Base-by-base conservation (phyloP, 2,329 filamentous ascomycete genomes). In the Madurella mycetomatis region DNA sequence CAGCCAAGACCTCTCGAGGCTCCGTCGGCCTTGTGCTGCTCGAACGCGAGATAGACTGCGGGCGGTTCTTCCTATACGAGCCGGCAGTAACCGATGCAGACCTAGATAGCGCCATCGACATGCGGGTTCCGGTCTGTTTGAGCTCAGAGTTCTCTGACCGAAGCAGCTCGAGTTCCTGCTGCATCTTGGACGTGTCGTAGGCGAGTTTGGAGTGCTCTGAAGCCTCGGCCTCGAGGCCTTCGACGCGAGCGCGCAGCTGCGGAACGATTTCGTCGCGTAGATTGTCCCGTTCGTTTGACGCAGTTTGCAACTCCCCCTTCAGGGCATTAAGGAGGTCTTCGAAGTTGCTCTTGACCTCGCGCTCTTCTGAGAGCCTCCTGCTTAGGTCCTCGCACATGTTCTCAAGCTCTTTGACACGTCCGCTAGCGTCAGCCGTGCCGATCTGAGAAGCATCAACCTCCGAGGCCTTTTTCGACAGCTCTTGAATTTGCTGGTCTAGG, bases 211-310 rank as follows among this genome's bases (percentile, higher is more conserved):
- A 84, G 42, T 85, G 82, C 53, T 91, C 85, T 5, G 85, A 76
- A 15, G 87, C 85, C 68, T 92, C 86, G 0, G 80, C 73, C 69
- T 95, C 90, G 9, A 95, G 78, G 1, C 88, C 88, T 65, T 92
- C 88, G 2, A 95, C 80, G 41, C 86, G 84, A 45, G 88, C 82
- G 60, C 82, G 82, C 49, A 96, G 75, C 64, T 90, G 83, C 16
- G 92, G 90, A 2, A 96, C 84, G 41, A 95, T 78, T 70, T 95
- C 90, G 59, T 97, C 92, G 30, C 90, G 86, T 15, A 97, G 81
- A 64, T 95, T 92, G 70, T 99, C 94, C 49, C 91, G 84, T 72
- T 99, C 92, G 62, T 94, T 92, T 56, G 88, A 83, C 50, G 91
- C 83, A 61, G 84, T 87, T 64, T 92, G 83, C 13, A 97, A 77